These are phyloP conservation scores for Nakataea oryzae DNA, from an alignment of 2,329 filamentous ascomycete genomes.

Conservation along the genomic window DNA sequence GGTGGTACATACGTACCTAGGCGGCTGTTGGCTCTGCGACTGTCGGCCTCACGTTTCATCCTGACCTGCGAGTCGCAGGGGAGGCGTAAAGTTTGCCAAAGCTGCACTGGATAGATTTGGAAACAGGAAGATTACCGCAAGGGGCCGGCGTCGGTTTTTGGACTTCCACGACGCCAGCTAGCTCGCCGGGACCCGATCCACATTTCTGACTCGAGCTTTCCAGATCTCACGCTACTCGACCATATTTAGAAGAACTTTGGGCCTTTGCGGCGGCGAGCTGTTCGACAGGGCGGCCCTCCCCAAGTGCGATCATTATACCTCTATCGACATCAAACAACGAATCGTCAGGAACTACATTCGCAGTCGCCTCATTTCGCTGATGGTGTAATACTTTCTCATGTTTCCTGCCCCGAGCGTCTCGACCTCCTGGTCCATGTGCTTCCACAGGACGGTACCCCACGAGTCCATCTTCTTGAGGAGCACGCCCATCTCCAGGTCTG, in stretches of 20 bases:
- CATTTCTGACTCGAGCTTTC: too few relatives aligned
- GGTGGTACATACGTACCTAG: too few relatives aligned
- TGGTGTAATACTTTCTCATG: constrained; percentile 74
- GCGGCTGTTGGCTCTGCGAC: neutral
- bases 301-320: too few relatives aligned
- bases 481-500: constrained; percentile 42
- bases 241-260: neutral
- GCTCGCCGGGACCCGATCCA: too few relatives aligned
- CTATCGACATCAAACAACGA: neutral
- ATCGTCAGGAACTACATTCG: neutral
- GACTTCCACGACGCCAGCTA: too few relatives aligned
- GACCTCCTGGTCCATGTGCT: constrained; percentile 79
- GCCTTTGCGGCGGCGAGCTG: too few relatives aligned
- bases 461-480: constrained; percentile 64
- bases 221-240: too few relatives aligned
- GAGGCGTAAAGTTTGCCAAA: neutral
- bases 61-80: neutral
- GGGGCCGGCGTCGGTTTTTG: too few relatives aligned
- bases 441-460: constrained; percentile 72
- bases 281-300: too few relatives aligned
- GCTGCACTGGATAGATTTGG: neutral
- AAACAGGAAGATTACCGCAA: too few relatives aligned
- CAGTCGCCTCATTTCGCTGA: constrained; percentile 52
- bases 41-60: neutral
- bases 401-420: constrained; percentile 69